Percentiles rank a stretch among this genome's conserved stretches.
Evolutionary conservation across 176 grass and related monocot genomes (phyloP).

Genomic region (Poa annua): DNA sequence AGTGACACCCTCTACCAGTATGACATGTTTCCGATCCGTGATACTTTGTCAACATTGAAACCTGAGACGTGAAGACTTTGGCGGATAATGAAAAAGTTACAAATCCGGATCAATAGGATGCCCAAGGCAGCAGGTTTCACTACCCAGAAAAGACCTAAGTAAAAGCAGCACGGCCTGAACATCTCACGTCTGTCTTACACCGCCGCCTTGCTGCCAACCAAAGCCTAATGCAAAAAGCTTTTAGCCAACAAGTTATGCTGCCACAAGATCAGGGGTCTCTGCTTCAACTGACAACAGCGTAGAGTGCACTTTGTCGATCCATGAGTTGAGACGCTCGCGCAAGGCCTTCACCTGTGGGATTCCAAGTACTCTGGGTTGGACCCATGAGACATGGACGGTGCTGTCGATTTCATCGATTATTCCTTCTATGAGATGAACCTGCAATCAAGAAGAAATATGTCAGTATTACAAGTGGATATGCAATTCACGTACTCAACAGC

Average conservation of each 20-base stretch:
- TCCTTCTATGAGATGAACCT: slow-evolving; percentile 99
- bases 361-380: slow-evolving; percentile 88
- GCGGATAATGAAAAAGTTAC: slow-evolving; percentile 38
- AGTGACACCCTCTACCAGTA: slow-evolving; percentile 44
- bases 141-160: slow-evolving; percentile 31
- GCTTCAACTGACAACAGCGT: slow-evolving; percentile 83
- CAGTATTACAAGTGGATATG: slow-evolving; percentile 12
- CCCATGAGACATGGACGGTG: slow-evolving; percentile 86
- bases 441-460: slow-evolving; percentile 4
- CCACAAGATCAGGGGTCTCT: slow-evolving; percentile 90
- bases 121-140: slow-evolving; percentile 36
- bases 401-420: slow-evolving; percentile 92
- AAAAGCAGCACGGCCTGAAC: slow-evolving; percentile 24
- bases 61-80: slow-evolving; percentile 34
- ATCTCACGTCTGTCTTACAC: slow-evolving; percentile 40
- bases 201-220: slow-evolving; percentile 13
- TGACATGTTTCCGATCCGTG: slow-evolving; percentile 23
- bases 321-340: slow-evolving; percentile 68
- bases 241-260: slow-evolving; percentile 41
- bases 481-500: background rate
- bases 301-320: slow-evolving; percentile 84
- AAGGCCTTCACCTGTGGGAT: slow-evolving; percentile 80
- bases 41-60: slow-evolving; percentile 29
- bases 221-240: slow-evolving; percentile 36
- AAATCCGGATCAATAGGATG: slow-evolving; percentile 27